Evolutionary conservation across 1,284 basidiomycete genomes (phyloP), one percentile per base, ranked within the genome.

Genomic region (Ceratobasidium sp.): DNA sequence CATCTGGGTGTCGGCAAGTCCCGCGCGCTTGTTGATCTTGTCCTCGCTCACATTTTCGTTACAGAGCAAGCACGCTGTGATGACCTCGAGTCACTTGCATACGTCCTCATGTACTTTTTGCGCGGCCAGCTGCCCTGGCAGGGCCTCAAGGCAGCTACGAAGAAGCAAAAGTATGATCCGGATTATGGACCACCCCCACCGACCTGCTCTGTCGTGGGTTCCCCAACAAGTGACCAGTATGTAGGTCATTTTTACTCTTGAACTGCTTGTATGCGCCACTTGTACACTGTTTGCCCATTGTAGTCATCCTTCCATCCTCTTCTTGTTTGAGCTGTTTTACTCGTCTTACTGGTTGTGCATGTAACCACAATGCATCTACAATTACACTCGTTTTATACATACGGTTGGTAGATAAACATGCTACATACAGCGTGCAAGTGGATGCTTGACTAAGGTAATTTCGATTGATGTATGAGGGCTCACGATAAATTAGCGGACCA

Each of bases 141-240:
- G n/a, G n/a, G n/a, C n/a, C n/a, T n/a, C n/a, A n/a, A n/a, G n/a
- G n/a, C n/a, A n/a, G n/a, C n/a, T n/a, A 98, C 96, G 75, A 98
- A 98, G 92, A 98, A 98, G 89, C 96, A 98, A 87, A 98, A 98
- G 86, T 98, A 98, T 84, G 96, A 98, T 83, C 90, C n/a, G 95
- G 75, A 98, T 98, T 85, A 98, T 98, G 95, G 96, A 98, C 96
- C 39, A 98, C 96, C 0, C 95, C 96, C 27, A 98, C 95, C 74
- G 95, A 98, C 82, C 87, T 96, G 74, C 89, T 98, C 29, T 98
- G 96, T 86, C 95, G 95, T 79, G 95, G 94, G 41, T 98, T 96
- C 89, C 96, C 96, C 78, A 96, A 96, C 84, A 96, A 98, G 84
- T 98, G n/a, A n/a, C n/a, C n/a, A n/a, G n/a, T n/a, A n/a, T n/a